phyloP scores from a whole-genome alignment of 225 moss, liverwort and hornwort species.

The Polytrichum commune region DNA sequence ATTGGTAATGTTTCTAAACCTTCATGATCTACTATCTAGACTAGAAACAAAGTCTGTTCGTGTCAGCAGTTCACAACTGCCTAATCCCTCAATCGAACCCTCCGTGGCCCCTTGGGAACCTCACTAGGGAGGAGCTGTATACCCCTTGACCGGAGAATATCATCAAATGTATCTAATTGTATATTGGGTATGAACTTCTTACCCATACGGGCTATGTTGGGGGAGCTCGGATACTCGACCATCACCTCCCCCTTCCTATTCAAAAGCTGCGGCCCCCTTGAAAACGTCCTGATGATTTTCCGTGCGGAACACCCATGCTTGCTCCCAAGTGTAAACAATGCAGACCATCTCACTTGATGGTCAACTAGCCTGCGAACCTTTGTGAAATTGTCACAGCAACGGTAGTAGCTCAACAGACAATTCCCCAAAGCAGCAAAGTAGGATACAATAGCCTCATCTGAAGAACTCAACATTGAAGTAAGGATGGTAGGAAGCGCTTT shows the following conservation, averaged over 20 bases:
- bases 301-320: slow-evolving; percentile 55
- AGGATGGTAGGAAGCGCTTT: slow-evolving; percentile 52
- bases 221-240: slow-evolving; percentile 53
- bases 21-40: no score
- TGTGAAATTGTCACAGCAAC: slow-evolving; percentile 61
- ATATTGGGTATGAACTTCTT: slow-evolving; percentile 46
- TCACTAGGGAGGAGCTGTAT: slow-evolving; percentile 42
- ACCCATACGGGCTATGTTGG: slow-evolving; percentile 39
- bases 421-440: slow-evolving; percentile 49
- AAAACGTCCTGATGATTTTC: slow-evolving; percentile 38
- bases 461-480: slow-evolving; percentile 33
- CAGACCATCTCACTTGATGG: slow-evolving; percentile 66
- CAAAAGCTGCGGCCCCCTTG: slow-evolving; percentile 37
- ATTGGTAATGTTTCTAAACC: no score
- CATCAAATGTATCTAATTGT: slow-evolving; percentile 34
- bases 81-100: slow-evolving; percentile 28
- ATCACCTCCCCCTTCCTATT: slow-evolving; percentile 32
- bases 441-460: slow-evolving; percentile 56
- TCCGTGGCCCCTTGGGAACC: slow-evolving; percentile 28
- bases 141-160: slow-evolving; percentile 40
- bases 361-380: slow-evolving; percentile 62
- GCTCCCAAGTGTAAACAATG: slow-evolving; percentile 55
- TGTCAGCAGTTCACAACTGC: no score
- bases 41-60: no score
- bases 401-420: slow-evolving; percentile 52